Conservation (phyloP, 2,329 filamentous ascomycete genomes). For the Fonsecaea multimorphosa region DNA sequence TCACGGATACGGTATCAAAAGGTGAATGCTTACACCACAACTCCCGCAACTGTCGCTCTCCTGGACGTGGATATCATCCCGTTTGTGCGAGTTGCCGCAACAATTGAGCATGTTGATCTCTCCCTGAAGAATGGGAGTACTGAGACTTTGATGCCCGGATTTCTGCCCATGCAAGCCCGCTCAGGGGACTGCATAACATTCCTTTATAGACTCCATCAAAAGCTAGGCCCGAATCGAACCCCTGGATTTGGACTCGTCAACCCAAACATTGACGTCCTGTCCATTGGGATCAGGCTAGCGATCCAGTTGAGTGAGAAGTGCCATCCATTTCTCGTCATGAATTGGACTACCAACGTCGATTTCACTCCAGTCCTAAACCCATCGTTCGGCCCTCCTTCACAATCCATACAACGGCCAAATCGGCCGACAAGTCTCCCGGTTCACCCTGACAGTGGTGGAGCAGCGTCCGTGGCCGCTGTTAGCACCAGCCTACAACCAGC, state of each 20-base stretch:
- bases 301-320: constrained; percentile 51
- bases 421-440: constrained; percentile 53
- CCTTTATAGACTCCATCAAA: constrained; percentile 59
- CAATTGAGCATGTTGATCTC: constrained; percentile 57
- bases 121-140: constrained; percentile 55
- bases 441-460: constrained; percentile 19
- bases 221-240: constrained; percentile 38
- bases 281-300: constrained; percentile 54
- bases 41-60: constrained; percentile 58
- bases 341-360: constrained; percentile 57
- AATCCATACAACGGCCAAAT: constrained; percentile 53
- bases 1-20: constrained; percentile 63
- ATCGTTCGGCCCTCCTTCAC: constrained; percentile 54
- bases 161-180: constrained; percentile 51
- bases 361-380: constrained; percentile 56
- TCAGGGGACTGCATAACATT: constrained; percentile 64
- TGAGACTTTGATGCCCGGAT: constrained; percentile 49
- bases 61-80: constrained; percentile 63
- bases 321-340: constrained; percentile 54
- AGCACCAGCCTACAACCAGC: constrained; percentile 25
- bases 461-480: constrained; percentile 30
- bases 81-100: constrained; percentile 57
- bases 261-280: constrained; percentile 49
- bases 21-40: constrained; percentile 50
- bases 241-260: constrained; percentile 30